Conservation (phyloP, 352 stramenopile species). For the Pythium biforme region DNA sequence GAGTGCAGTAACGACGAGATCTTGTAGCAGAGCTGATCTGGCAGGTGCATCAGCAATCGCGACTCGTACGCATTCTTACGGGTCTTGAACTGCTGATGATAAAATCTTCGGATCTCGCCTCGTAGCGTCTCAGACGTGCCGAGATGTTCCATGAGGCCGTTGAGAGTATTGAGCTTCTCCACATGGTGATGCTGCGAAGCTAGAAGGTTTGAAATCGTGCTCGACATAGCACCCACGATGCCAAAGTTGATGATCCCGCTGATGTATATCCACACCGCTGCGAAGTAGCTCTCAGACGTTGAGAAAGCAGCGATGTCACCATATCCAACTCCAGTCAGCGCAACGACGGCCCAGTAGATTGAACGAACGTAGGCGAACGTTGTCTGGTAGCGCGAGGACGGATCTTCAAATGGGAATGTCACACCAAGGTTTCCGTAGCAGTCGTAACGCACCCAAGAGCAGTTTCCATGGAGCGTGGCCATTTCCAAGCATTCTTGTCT, state of each 20-base stretch:
- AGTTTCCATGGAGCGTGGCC: conserved; percentile 55
- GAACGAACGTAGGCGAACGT: conserved; percentile 71
- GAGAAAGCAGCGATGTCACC: conserved; percentile 76
- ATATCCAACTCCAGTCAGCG: conserved; percentile 69
- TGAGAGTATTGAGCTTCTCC: conserved; percentile 68
- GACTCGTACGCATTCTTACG: conserved; percentile 73
- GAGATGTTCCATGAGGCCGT: conserved; percentile 59
- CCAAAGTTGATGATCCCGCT: conserved; percentile 78
- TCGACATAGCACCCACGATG: conserved; percentile 78
- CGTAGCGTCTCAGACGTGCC: conserved; percentile 53
- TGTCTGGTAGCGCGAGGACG: conserved; percentile 36
- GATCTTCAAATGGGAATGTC: conserved; percentile 46
- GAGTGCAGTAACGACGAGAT: conserved; percentile 74
- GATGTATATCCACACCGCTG: conserved; percentile 72
- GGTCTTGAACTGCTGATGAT: conserved; percentile 60
- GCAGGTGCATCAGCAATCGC: conserved; percentile 57
- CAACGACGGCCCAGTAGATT: conserved; percentile 75
- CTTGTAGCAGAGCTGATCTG: conserved; percentile 70
- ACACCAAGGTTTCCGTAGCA: conserved; percentile 62
- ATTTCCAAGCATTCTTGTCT: conserved; percentile 46
- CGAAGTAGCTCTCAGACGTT: conserved; percentile 68
- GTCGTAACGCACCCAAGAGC: conserved; percentile 69
- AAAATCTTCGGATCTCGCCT: conserved; percentile 67
- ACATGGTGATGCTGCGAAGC: conserved; percentile 60
- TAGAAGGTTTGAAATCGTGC: conserved; percentile 69